Percentiles rank a stretch among this genome's conserved stretches.
phyloP scores from a whole-genome alignment of 2,329 filamentous ascomycete species.

The Stachybotrys chartarum region DNA sequence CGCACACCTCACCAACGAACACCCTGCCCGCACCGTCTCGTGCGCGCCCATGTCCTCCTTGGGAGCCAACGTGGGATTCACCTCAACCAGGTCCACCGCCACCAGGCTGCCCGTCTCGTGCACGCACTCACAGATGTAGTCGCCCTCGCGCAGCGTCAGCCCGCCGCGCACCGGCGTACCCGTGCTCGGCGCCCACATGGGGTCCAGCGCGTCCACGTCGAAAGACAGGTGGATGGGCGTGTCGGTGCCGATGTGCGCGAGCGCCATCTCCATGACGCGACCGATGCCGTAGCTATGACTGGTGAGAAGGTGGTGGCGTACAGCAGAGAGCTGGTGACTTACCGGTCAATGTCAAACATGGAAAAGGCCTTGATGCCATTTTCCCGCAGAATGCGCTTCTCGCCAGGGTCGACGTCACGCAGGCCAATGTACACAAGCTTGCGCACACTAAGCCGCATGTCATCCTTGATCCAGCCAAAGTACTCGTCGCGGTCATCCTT shows the following conservation, averaged over 20 bases:
- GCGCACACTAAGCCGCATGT: conserved; percentile 60
- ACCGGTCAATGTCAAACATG: conserved; percentile 97
- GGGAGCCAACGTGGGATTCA: conserved; percentile 65
- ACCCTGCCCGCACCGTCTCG: conserved; percentile 86
- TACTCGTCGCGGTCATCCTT: conserved; percentile 67
- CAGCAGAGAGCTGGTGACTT: conserved; percentile 18
- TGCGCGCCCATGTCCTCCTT: conserved; percentile 56
- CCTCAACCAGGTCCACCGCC: conserved; percentile 76
- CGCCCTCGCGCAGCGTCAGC: conserved; percentile 86
- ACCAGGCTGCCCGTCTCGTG: conserved; percentile 73
- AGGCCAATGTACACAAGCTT: conserved; percentile 97
- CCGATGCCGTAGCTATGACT: conserved; percentile 74
- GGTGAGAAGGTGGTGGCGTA: not conserved
- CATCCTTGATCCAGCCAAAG: conserved; percentile 83
- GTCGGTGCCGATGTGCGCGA: conserved; percentile 88
- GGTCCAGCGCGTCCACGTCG: conserved; percentile 93
- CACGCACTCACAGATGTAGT: conserved; percentile 89
- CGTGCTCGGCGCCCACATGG: conserved; percentile 92
- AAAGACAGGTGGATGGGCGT: conserved; percentile 97
- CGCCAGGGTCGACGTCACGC: conserved; percentile 83
- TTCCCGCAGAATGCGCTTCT: conserved; percentile 87
- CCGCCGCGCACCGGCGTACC: conserved; percentile 92
- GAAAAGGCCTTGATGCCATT: conserved; percentile 91
- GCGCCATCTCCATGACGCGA: conserved; percentile 94
- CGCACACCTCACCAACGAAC: conserved; percentile 84